Conservation (phyloP, 805 yeast species). For the Diddensiella santjacobensis region DNA sequence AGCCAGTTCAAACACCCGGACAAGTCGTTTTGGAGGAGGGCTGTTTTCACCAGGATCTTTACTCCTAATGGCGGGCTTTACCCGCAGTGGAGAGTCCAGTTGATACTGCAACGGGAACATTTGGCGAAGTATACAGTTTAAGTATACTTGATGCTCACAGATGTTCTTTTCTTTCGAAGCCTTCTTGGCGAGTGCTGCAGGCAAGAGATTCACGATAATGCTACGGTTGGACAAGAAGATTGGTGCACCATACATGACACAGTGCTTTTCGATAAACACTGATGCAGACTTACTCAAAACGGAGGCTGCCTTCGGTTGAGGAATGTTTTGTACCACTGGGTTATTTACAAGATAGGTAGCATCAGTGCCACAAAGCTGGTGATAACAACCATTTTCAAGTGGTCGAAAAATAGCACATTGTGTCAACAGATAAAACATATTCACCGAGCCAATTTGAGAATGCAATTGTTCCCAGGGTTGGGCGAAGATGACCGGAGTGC, state of each 20-base stretch:
- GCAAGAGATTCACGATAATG: not conserved
- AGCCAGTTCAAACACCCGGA: not conserved
- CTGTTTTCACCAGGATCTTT: not conserved
- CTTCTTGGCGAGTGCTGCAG: not conserved
- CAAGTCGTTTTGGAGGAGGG: not conserved
- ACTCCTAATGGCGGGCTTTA: not conserved
- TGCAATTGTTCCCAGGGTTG: slow-evolving; percentile 5
- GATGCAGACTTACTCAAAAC: not conserved
- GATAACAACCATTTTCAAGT: slow-evolving; percentile 4
- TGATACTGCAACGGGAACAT: slow-evolving; percentile 4
- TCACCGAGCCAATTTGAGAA: slow-evolving; percentile 2
- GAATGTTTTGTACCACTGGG: not conserved
- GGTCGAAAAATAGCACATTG: slow-evolving; percentile 6
- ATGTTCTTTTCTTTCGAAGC: not conserved
- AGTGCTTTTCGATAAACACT: not conserved
- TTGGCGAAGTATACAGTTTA: not conserved
- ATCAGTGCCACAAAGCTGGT: slow-evolving; percentile 5
- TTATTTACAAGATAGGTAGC: not conserved
- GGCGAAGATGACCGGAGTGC: not conserved
- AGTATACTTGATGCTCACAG: not conserved
- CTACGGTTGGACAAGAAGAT: not conserved
- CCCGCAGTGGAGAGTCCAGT: not conserved
- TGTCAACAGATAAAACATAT: slow-evolving; percentile 2
- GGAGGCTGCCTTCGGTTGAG: not conserved
- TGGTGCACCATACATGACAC: not conserved